Evolutionary conservation across 495 filamentous ascomycete species (phyloP), one percentile per base, ranked within the genome.

Genomic region (Evansstolkia leycettana): DNA sequence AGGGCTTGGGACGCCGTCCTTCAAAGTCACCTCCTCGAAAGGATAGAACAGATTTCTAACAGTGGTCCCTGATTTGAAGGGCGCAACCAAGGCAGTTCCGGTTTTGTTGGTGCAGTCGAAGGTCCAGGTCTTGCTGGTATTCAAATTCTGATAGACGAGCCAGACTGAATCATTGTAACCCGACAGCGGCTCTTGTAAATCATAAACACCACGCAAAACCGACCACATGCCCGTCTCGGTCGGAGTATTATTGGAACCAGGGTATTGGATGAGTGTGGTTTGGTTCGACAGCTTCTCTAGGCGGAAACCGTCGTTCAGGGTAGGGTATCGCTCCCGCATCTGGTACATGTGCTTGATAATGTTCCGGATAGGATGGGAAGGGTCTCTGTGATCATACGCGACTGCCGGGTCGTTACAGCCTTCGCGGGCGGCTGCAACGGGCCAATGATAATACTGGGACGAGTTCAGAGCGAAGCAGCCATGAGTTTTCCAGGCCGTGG

Each of bases 181-280:
- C 15, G 55, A 45, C 8, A 57, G 54, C 9, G 75, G 54, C 36
- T 76, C 60, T 46, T 84, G 78, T 8, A 70, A 43, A 1, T 57
- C 52, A 31, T 67, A 69, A 14, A 57, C 50, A 11, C 64, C 68
- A 12, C 80, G 66, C 23, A 70, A 39, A 20, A 78, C 65, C 37
- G 76, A 79, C 76, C 76, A 84, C 46, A 84, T 64, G 8, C 80
- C 80, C 7, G 67, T 71, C 42, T 80, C 75, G 5, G 80, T 81
- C 0, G 63, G 56, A 0, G 68, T 58, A 0, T 57, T 62, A 15
- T 62, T 53, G 17, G 71, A 78, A 13, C 75, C 76, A 8, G 65
- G 64, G 1, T 73, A 63, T 9, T 63, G 54, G 11, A 74, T 46
- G 5, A 65, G 39, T 12, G 56, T 53, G 10, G 75, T 81, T 38